Evolutionary conservation across 2,329 filamentous ascomycete species (phyloP).

Genomic region (Sporothrix brunneoviolacea): DNA sequence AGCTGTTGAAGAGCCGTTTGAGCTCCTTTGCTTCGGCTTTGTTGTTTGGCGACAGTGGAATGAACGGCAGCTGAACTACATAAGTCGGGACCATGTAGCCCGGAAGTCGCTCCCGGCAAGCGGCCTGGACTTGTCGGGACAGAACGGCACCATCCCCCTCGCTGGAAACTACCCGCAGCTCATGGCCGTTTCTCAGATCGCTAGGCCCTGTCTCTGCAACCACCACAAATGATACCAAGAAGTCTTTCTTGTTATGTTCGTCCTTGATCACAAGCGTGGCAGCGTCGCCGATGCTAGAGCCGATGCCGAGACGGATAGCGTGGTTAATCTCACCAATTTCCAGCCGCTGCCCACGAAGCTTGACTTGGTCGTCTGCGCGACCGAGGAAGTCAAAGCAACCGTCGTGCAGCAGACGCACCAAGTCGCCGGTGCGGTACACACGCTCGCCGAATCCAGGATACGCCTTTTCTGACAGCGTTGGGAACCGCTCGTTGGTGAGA

Average conservation of each 20-base stretch:
- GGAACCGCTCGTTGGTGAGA: conserved; percentile 73
- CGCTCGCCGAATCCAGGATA: conserved; percentile 43
- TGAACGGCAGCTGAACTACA: conserved; percentile 60
- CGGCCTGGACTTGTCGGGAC: conserved; percentile 43
- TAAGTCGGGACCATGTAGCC: conserved; percentile 90
- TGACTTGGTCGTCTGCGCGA: conserved; percentile 84
- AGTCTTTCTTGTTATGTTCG: conserved; percentile 70
- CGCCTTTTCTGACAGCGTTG: conserved; percentile 41
- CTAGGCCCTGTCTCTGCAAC: neutral
- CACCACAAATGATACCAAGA: conserved; percentile 71
- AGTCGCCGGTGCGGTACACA: conserved; percentile 82
- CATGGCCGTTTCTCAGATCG: no score
- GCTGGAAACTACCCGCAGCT: no score
- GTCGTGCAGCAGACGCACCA: conserved; percentile 75
- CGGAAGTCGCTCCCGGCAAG: conserved; percentile 65
- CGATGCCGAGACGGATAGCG: conserved; percentile 58
- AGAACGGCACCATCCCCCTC: conserved; percentile 26
- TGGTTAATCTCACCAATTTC: conserved; percentile 91
- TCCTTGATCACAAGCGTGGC: conserved; percentile 67
- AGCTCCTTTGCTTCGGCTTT: conserved; percentile 74
- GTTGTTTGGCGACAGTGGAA: conserved; percentile 83
- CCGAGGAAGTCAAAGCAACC: conserved; percentile 82
- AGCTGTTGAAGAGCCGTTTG: conserved; percentile 54
- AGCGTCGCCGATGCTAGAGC: conserved; percentile 55
- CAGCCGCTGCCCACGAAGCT: conserved; percentile 79